These are phyloP conservation scores for Sugiyamaella sp. DNA, from an alignment of 1,139 yeast species.

Conservation along the genomic window DNA sequence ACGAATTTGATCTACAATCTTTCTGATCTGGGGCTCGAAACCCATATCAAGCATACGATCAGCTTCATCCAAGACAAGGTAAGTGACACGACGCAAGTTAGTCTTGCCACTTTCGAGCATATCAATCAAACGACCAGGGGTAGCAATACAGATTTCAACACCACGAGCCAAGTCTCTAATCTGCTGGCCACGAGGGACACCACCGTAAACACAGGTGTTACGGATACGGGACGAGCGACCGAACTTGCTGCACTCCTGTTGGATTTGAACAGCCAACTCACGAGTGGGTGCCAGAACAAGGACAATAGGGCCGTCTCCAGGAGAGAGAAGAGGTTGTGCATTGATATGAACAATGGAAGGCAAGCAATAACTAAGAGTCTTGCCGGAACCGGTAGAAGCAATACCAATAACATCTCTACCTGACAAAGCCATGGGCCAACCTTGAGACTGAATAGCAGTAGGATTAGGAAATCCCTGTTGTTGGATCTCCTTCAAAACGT, in stretches of 20 bases:
- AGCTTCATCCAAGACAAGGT: constrained; percentile 95
- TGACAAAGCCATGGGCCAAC: constrained; percentile 99
- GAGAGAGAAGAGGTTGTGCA: constrained; percentile 90
- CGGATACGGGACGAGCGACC: constrained; percentile 90
- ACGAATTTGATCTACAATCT: constrained; percentile 91
- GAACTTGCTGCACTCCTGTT: constrained; percentile 92
- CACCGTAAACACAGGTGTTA: constrained; percentile 98
- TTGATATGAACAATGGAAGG: constrained; percentile 97
- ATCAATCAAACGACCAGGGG: constrained; percentile 98
- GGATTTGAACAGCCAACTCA: constrained; percentile 98
- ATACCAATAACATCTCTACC: constrained; percentile 99
- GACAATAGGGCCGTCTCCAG: constrained; percentile 97
- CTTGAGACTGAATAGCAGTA: constrained; percentile 97
- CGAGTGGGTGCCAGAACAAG: constrained; percentile 97
- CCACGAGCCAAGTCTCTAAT: constrained; percentile 94
- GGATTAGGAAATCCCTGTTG: constrained; percentile 93
- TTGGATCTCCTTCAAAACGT: constrained; percentile 85
- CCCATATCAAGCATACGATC: constrained; percentile 92
- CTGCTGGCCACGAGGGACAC: constrained; percentile 98
- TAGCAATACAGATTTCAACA: constrained; percentile 90
- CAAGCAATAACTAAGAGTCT: constrained; percentile 93
- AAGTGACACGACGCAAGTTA: constrained; percentile 93
- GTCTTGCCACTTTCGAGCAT: constrained; percentile 96
- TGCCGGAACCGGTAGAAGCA: constrained; percentile 99
- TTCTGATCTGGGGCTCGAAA: constrained; percentile 94